Percentiles rank a stretch among this genome's conserved stretches.
Conservation (phyloP, 2,329 filamentous ascomycete genomes). For the Diaporthe citri region DNA sequence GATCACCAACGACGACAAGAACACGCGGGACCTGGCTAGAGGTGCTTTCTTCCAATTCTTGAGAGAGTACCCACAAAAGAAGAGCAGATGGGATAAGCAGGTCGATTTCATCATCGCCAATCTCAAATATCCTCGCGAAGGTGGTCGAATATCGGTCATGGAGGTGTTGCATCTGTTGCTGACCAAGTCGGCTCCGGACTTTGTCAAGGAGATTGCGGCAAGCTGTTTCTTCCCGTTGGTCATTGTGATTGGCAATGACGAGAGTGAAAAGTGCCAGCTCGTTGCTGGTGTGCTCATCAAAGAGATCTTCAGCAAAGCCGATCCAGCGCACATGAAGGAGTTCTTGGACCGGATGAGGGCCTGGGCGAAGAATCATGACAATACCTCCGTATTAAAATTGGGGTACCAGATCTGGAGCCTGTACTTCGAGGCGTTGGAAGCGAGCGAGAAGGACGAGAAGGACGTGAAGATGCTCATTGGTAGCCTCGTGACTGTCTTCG, state of each 20-base stretch:
- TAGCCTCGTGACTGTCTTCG: slow-evolving; percentile 66
- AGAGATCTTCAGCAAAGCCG: slow-evolving; percentile 82
- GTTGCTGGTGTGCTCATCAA: slow-evolving; percentile 85
- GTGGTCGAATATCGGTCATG: slow-evolving; percentile 92
- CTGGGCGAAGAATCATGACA: slow-evolving; percentile 83
- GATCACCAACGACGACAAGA: slow-evolving; percentile 94
- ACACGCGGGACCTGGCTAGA: slow-evolving; percentile 87
- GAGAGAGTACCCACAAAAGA: slow-evolving; percentile 93
- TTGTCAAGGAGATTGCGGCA: slow-evolving; percentile 84
- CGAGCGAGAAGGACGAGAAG: slow-evolving; percentile 71
- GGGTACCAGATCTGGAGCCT: slow-evolving; percentile 85
- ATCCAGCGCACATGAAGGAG: slow-evolving; percentile 76
- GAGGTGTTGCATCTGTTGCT: slow-evolving; percentile 90
- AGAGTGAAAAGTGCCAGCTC: slow-evolving; percentile 85
- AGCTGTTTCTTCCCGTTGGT: slow-evolving; percentile 90
- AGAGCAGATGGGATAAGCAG: slow-evolving; percentile 89
- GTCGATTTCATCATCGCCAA: slow-evolving; percentile 91
- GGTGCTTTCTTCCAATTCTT: slow-evolving; percentile 95
- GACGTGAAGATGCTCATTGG: slow-evolving; percentile 75
- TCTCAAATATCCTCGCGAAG: slow-evolving; percentile 88
- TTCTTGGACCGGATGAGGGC: slow-evolving; percentile 79
- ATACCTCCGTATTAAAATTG: slow-evolving; percentile 76
- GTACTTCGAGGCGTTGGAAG: slow-evolving; percentile 80
- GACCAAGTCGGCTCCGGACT: slow-evolving; percentile 83
- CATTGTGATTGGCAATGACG: slow-evolving; percentile 88